Percentiles rank a stretch among this genome's conserved stretches.
These are phyloP conservation scores for Chenopodium suecicum DNA, from an alignment of 148 eudicot genomes.

Conservation along the genomic window DNA sequence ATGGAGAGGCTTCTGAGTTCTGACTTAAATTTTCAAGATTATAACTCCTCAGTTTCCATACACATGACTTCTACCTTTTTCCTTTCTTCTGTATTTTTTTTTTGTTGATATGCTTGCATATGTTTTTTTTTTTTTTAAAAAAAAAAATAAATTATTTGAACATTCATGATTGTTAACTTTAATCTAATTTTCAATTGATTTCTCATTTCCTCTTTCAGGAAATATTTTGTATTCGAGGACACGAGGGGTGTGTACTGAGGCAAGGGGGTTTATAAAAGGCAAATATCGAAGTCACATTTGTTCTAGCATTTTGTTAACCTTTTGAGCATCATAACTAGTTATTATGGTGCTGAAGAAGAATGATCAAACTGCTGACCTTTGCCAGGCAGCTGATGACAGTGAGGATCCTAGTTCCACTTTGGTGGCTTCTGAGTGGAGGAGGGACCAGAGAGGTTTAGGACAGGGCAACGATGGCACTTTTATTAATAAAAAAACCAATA, in stretches of 20 bases:
- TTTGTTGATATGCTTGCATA: not conserved
- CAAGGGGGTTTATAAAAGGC: not conserved
- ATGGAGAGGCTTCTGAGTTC: not conserved
- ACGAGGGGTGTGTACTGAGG: not conserved
- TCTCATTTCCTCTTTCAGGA: not conserved
- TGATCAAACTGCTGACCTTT: constrained; percentile 39
- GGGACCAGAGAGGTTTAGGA: constrained; percentile 28
- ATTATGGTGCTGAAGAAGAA: constrained; percentile 42
- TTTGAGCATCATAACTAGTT: constrained; percentile 37
- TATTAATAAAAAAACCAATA: constrained; percentile 35
- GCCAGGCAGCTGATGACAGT: constrained; percentile 30
- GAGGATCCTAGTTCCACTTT: constrained; percentile 24
- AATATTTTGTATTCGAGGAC: constrained; percentile 5
- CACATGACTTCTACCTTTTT: not conserved
- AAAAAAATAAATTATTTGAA: too few species aligned
- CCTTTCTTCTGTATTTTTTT: not conserved
- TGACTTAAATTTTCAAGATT: not conserved
- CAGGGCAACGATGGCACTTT: constrained; percentile 34
- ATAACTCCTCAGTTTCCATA: not conserved
- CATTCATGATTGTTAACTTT: not conserved
- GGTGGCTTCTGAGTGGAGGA: constrained; percentile 15
- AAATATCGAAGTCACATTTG: not conserved
- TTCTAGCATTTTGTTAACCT: constrained; percentile 7
- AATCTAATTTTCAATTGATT: too few species aligned
- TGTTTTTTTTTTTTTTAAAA: too few species aligned